Base-by-base conservation (phyloP, 2,329 filamentous ascomycete species). In the Salinomyces thailandicus region DNA sequence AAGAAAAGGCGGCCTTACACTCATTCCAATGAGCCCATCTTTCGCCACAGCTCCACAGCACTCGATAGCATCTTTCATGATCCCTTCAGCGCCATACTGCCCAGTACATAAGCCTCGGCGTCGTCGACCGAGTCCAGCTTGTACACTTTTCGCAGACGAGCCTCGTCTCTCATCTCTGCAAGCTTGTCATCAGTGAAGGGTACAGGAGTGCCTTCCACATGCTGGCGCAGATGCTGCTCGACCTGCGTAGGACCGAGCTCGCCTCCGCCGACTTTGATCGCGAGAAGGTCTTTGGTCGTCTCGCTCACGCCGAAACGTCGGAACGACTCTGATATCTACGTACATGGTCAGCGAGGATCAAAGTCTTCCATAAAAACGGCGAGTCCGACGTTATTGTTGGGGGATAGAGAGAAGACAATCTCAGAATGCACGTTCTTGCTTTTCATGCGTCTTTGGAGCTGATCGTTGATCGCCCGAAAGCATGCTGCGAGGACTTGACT, bases 371-470 rank as follows among this genome's bases (percentile, higher is more conserved):
- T 22, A 14, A 17, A 15, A 14, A 22, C 15, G 5, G n/a, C 6
- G 26, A 18, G 18, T 49, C 67, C 41, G 58, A 85, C 83, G 59
- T 94, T 94, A 57, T 85, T 89, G 44, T 82, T 86, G 0, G 82
- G 72, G 41, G 79, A 87, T 30, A 95, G 66, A 3, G 77, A 78
- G 48, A 81, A 81, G 18, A 95, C 85, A 38, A 85, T 81, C 61
- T 95, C 87, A 0, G 84, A 87, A 59, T 94, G 87, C 4, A 93
- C 76, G 50, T 93, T 94, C 30, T 80, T 78, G 4, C 84, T 91
- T 58, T 79, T 83, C 38, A 89, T 65, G 16, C 72, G 67, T 5
- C 66, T 66, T 44, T 73, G 73, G 3, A 75, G 55, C 41, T 76
- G 69, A 47, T 77, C 72, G 41, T 77, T 80, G 45, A 86, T 66